phyloP scores from a whole-genome alignment of 2,329 filamentous ascomycete genomes.

The Pseudohalonectria lignicola region DNA sequence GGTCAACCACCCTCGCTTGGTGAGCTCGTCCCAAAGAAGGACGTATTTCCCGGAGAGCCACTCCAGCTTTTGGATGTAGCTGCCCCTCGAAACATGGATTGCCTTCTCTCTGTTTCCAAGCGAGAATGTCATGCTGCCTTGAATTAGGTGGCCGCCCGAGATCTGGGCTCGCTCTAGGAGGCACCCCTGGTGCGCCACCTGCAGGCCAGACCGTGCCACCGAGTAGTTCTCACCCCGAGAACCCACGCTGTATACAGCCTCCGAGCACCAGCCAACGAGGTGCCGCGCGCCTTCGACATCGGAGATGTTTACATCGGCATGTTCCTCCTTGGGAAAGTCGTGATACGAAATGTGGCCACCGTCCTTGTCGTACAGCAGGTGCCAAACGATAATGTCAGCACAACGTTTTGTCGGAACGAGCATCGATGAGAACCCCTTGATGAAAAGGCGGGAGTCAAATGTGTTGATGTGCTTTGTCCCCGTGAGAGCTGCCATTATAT shows the following conservation, averaged over 20 bases:
- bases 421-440: conserved; percentile 5
- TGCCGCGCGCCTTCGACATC: not conserved
- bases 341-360: conserved; percentile 2
- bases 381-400: conserved; percentile 3
- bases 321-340: not conserved
- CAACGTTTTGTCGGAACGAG: conserved; percentile 1
- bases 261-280: conserved; percentile 2
- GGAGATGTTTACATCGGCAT: not conserved
- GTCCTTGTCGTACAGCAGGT: conserved; percentile 2
- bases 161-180: not conserved
- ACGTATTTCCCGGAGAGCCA: conserved; percentile 10
- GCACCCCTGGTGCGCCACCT: not conserved
- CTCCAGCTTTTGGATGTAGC: conserved; percentile 5
- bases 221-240: not conserved
- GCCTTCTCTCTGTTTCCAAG: not conserved
- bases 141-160: not conserved
- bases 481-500: conserved; percentile 1
- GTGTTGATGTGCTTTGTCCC: not conserved
- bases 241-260: not conserved
- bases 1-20: conserved; percentile 16
- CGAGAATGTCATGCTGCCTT: not conserved
- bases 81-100: not conserved
- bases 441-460: conserved; percentile 1
- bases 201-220: not conserved
- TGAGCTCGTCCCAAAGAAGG: conserved; percentile 13